phyloP scores from a whole-genome alignment of 345 rosid genomes.

The Populus pruinosa region DNA sequence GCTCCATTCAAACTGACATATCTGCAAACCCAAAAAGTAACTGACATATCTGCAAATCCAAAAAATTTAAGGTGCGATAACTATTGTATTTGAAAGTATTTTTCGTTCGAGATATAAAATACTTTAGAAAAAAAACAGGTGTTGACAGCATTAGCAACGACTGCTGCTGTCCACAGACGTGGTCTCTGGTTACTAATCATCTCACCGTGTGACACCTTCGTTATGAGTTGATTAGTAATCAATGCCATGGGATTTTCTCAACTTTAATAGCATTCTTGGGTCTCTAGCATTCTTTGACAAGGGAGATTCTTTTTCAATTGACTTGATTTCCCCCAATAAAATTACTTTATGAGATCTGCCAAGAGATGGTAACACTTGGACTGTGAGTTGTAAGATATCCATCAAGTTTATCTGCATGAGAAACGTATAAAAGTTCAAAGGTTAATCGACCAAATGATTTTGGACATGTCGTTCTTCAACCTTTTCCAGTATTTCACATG shows the following conservation, averaged over 20 bases:
- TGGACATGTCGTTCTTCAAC: not conserved
- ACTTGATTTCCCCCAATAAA: too few species aligned
- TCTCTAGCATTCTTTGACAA: too few species aligned
- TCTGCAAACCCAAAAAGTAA: slow-evolving; percentile 9
- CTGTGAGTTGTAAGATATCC: too few species aligned
- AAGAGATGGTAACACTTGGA: too few species aligned
- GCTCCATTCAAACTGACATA: slow-evolving; percentile 34
- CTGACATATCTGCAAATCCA: too few species aligned
- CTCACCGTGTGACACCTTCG: slow-evolving; percentile 8
- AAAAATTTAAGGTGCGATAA: too few species aligned
- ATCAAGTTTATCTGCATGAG: too few species aligned
- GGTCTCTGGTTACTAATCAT: slow-evolving; percentile 31
- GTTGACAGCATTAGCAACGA: slow-evolving; percentile 19
- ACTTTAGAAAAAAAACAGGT: not conserved
- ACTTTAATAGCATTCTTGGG: not conserved
- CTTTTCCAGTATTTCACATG: too few species aligned
- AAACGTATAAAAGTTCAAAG: not conserved
- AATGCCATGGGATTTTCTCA: not conserved
- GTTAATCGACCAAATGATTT: not conserved
- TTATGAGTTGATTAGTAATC: not conserved
- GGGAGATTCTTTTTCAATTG: too few species aligned
- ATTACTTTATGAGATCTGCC: too few species aligned
- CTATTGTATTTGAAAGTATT: too few species aligned
- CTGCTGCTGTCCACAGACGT: slow-evolving; percentile 26
- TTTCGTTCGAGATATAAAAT: not conserved